Base-by-base conservation (phyloP, 2,329 filamentous ascomycete genomes). In the Botrytis medusae region DNA sequence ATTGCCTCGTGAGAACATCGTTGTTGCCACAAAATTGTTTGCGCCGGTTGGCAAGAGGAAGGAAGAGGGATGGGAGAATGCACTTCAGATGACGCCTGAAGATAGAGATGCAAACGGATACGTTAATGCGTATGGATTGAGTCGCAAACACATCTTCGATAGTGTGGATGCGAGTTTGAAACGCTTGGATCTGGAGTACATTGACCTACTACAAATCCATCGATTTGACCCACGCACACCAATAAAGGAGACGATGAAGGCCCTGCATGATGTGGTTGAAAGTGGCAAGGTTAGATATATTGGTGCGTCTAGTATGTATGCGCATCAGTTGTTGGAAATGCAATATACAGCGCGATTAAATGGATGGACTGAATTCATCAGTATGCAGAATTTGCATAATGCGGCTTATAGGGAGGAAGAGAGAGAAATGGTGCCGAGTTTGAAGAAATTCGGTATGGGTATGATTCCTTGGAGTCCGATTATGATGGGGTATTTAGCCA, bases 1-100 rank as follows among this genome's bases (percentile, higher is more conserved):
- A 57, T 91, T 92, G 75, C 90, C 90, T 0, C 87, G 91, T 34
- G 82, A 86, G 72, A 89, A 89, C 75, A 83, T 93, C 62, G 87
- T 92, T 34, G 88, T 93, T 78, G 81, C 92, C 75, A 89, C 87
- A n/a, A 92, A 92, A 82, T 87, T 87, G 79, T 90, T 20, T 16
- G 63, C 65, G 10, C 72, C 75, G 5, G 74, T 77, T 4, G 75
- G 74, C 1, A 67, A 75, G 20, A 68, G 65, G 14, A 42, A 54
- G 20, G 71, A 71, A 37, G 72, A 67, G 6, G 60, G 54, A 18
- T 75, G 74, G 62, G 76, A 76, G 32, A 40, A 73, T 60, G 18
- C 73, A 18, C 18, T 76, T 25, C 5, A 12, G 1, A 70, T 75
- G 72, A 40, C 25, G 2, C 18, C 14, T 1, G 75, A 77, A 5